Base-by-base conservation (phyloP, 164 flowering plant genomes). In the Saururus chinensis region DNA sequence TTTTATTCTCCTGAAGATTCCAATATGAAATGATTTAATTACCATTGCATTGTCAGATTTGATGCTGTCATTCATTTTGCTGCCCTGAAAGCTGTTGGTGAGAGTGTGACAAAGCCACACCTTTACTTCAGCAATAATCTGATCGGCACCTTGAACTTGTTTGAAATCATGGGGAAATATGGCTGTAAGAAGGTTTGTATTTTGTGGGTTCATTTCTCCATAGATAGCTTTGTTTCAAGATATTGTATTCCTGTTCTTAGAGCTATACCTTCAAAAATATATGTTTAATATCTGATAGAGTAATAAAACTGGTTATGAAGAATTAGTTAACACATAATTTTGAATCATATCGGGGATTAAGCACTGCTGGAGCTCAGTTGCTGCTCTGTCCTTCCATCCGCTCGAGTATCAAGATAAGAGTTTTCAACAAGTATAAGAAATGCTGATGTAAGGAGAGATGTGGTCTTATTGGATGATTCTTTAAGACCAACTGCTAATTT, bases 41-140 rank as follows among this genome's bases (percentile, higher is more conserved):
- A 17, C 25, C 12, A 11, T 53, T n/a, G 20, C 13, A 4, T n/a
- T 20, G 8, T 53, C 74, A 93, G 97, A 63, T 93, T 87, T 77
- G 95, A 84, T 73, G 97, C 95, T 20, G 99, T 93, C 66, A 86
- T 93, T 60, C 99, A 93, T 68, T 93, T 93, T 80, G 97, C 96
- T 66, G 99, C 95, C 13, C 79, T 88, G 25, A 93, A 93, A 71
- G 97, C 99, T 65, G 97, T 93, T 35, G 99, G 89, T 30, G 99
- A 93, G 75, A 90, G 97, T 73, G 95, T 90, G 20, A 83, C 77
- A 1, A 63, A 82, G 59, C 99, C 99, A 9, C 68, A 75, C 8
- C 81, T 82, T 9, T 93, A 93, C 59, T 93, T 76, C 53, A 82
- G 84, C 61, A 90, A 90, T 64, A 93, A 93, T 75, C 64, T 93